Evolutionary conservation across 768 basidiomycete genomes (phyloP), one percentile per base, ranked within the genome.

Genomic region (Terana coerulea): DNA sequence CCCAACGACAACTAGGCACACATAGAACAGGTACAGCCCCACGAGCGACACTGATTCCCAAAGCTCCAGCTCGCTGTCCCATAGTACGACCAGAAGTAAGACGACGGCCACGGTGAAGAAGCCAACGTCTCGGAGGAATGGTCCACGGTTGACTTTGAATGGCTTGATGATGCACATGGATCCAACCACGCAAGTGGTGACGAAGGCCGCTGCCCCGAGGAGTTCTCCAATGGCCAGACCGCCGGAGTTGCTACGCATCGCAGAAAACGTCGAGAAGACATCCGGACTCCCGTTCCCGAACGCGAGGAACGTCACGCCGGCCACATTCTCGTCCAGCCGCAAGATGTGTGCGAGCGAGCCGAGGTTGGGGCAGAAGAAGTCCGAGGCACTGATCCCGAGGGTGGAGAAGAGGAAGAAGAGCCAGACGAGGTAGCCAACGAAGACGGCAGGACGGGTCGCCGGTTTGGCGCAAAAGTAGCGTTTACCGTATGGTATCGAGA

Each of bases 201-300:
- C 95, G 73, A 99, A 99, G 2, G 91, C 80, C 0, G 95, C 95
- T 2, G 95, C 95, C 5, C 97, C 97, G 11, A 99, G 74, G 6
- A 99, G 77, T 65, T 99, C 97, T 19, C 97, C 97, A 47, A 99
- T 83, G 1, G 97, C 97, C 49, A 99, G 70, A 50, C 88, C 81
- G 7, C 94, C 94, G 3, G 94, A 91, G 59, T 86, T 72, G 19
- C 84, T 76, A 26, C 83, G 83, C 81, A 99, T 88, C 17, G 95
- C 91, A 1, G 92, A 89, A 66, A 95, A 97, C 0, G 97, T 99
- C 5, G 92, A 87, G 67, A 98, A 98, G 3, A 98, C 79, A 66
- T 98, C 95, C 0, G 95, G 95, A 61, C 91, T 94, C 26, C 95
- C 95, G 64, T 98, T 98, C 34, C 95, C 95, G 64, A 98, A 95